These are phyloP conservation scores for Phaeophleospora eucalypticola DNA, from an alignment of 2,329 filamentous ascomycete genomes.

Conservation along the genomic window DNA sequence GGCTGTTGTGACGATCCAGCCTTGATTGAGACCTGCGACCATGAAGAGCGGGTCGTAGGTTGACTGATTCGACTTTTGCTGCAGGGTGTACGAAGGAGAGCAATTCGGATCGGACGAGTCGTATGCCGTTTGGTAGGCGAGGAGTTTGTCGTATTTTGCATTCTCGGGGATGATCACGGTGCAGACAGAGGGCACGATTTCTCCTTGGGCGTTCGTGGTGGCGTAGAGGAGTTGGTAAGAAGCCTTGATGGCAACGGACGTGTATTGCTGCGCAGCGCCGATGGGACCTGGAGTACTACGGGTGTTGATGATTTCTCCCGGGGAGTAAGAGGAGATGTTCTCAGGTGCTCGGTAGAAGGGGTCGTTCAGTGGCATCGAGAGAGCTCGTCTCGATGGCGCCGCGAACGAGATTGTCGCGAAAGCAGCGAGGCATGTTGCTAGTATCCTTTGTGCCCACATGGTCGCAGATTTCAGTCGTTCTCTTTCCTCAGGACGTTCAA, in stretches of 20 bases:
- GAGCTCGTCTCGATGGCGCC: neutral
- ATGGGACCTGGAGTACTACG: neutral
- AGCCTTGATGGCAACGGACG: slow-evolving; percentile 4
- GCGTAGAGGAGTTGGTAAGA: slow-evolving; percentile 16
- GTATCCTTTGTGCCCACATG: too few species aligned
- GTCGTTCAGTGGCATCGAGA: slow-evolving; percentile 3
- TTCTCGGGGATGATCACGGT: slow-evolving; percentile 16
- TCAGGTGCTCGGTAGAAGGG: slow-evolving; percentile 7
- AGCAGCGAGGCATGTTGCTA: neutral
- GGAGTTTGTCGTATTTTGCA: slow-evolving; percentile 8
- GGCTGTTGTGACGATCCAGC: slow-evolving; percentile 24
- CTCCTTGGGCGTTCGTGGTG: slow-evolving; percentile 12
- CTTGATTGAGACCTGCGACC: slow-evolving; percentile 18
- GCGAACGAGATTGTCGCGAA: neutral
- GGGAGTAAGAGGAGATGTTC: slow-evolving; percentile 1
- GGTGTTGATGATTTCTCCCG: slow-evolving; percentile 2
- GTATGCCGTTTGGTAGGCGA: slow-evolving; percentile 16
- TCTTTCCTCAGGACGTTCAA: too few species aligned
- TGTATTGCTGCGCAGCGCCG: neutral
- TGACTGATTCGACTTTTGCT: slow-evolving; percentile 6
- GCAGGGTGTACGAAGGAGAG: slow-evolving; percentile 34
- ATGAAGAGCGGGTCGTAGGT: slow-evolving; percentile 9
- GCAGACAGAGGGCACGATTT: slow-evolving; percentile 11
- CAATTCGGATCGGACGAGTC: slow-evolving; percentile 38
- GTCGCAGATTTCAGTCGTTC: too few species aligned